Base-by-base conservation (phyloP, 495 filamentous ascomycete genomes). In the Aspergillus olivimuriae region DNA sequence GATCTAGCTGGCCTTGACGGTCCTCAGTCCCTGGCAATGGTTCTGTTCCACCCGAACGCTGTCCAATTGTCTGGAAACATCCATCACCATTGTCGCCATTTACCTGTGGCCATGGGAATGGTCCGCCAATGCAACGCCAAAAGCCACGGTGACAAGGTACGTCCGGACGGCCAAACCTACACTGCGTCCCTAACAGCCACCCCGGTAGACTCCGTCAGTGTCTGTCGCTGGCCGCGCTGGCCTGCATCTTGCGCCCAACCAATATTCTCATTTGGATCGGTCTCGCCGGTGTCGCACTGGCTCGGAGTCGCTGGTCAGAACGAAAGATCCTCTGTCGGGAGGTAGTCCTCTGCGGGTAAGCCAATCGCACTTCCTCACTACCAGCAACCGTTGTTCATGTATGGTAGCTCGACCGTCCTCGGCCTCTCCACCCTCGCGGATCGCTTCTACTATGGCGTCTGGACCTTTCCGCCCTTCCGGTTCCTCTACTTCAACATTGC, bases 1-100 rank as follows among this genome's bases (percentile, higher is more conserved):
- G 21, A 39, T 38, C 32, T 56, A 75, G 72, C 62, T 77, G 40
- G 59, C 78, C 19, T 75, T 94, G 62, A 84, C 85, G 2, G 63
- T 89, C 22, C 64, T 84, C 49, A 97, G 81, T 57, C 89, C 92
- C 14, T 99, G 94, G 88, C 89, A 96, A 60, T 99, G 84, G 85
- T 96, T 94, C 61, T 94, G 84, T 61, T 89, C 90, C 0, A 94
- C 88, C 2, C 77, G 92, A 43, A 94, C 92, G 0, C 78, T 99
- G 40, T 96, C 89, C 31, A 99, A 97, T 65, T 92, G 83, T 42
- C 66, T 95, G 7, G 92, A 99, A 69, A 94, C 86, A 1, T 86
- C 84, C 3, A 56, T 99, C 48, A 96, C 92, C 11, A 71, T 86
- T 43, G 70, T 80, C 41, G 92, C 90, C 4, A 66, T 96, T 12